phyloP scores from a whole-genome alignment of 176 grass and related monocot species.

The Raddia distichophylla region DNA sequence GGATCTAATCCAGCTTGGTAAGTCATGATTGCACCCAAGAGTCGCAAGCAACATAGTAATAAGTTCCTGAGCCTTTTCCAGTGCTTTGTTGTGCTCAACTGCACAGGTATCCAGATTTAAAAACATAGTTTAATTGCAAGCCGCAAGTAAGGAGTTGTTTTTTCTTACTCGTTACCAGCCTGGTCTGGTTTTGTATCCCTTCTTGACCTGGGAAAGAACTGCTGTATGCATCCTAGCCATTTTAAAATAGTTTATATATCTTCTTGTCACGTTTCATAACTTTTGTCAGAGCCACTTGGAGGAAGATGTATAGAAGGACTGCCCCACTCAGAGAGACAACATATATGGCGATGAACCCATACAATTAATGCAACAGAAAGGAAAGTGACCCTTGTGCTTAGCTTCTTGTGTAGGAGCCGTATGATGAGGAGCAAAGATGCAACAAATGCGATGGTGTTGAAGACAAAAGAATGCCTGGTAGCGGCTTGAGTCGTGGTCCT shows the following conservation, averaged over 20 bases:
- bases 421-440: constrained; percentile 38
- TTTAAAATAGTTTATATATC: background rate
- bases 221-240: background rate
- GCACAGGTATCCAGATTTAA: background rate
- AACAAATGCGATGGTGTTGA: constrained; percentile 39
- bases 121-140: too few species aligned
- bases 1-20: constrained; percentile 53
- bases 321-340: constrained; percentile 21
- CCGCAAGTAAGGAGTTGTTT: background rate
- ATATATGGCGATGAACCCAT: constrained; percentile 9
- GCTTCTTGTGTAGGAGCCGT: constrained; percentile 34
- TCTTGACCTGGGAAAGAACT: too few species aligned
- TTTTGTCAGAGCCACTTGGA: constrained; percentile 1
- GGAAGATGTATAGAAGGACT: constrained; percentile 44
- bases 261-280: background rate
- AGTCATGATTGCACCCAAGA: constrained; percentile 47
- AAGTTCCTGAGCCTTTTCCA: constrained; percentile 7
- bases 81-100: too few species aligned
- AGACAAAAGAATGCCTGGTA: constrained; percentile 35
- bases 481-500: background rate
- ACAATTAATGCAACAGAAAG: background rate
- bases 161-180: background rate
- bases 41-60: constrained; percentile 57
- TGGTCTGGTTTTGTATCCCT: too few species aligned
- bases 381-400: background rate